phyloP scores from a whole-genome alignment of 495 filamentous ascomycete species.

The Tuber microsphaerosporum region DNA sequence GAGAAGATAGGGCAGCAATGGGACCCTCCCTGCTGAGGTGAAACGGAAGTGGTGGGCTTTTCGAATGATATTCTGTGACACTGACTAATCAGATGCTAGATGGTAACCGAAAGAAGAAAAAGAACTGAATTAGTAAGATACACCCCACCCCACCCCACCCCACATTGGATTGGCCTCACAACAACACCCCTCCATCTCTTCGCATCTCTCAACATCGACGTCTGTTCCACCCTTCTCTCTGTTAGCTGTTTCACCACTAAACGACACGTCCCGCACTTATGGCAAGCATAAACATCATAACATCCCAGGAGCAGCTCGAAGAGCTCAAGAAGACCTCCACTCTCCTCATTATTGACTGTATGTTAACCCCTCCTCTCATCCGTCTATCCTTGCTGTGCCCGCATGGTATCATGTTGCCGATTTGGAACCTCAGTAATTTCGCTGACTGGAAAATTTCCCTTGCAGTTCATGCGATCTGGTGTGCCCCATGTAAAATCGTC shows the following conservation, averaged over 20 bases:
- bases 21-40: not conserved
- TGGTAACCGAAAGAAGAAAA: not conserved
- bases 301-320: slow-evolving; percentile 64
- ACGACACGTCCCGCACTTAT: slow-evolving; percentile 17
- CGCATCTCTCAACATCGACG: slow-evolving; percentile 21
- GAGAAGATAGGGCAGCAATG: not conserved
- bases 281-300: slow-evolving; percentile 54
- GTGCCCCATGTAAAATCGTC: slow-evolving; percentile 74
- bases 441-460: slow-evolving; percentile 8
- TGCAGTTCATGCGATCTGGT: slow-evolving; percentile 82
- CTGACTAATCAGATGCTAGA: not conserved
- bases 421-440: slow-evolving; percentile 24
- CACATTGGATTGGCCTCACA: slow-evolving; percentile 31
- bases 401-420: slow-evolving; percentile 21
- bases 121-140: not conserved
- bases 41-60: not conserved
- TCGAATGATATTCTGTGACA: not conserved
- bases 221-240: not conserved
- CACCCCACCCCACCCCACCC: slow-evolving; percentile 19
- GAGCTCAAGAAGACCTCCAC: slow-evolving; percentile 58
- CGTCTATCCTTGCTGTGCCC: slow-evolving; percentile 13
- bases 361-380: slow-evolving; percentile 44
- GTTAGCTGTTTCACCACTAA: slow-evolving; percentile 25
- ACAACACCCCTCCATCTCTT: slow-evolving; percentile 22
- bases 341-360: slow-evolving; percentile 81